A percentile compares a stretch with the other conserved stretches of the same genome.
Evolutionary conservation across 306 rosid species (phyloP).

Genomic region (Glycine soja): DNA sequence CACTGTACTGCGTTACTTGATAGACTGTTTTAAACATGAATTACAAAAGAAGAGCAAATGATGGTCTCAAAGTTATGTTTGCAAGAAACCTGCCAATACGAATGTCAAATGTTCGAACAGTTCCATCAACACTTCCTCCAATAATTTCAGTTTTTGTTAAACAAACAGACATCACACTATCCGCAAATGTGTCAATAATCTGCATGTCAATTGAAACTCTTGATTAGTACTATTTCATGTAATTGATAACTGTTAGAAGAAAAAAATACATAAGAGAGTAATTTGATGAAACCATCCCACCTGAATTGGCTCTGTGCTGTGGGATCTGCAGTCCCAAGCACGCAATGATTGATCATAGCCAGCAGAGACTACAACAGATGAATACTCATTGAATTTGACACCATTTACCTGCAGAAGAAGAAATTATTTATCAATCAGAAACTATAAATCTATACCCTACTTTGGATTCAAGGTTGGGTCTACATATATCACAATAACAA

Average conservation of each 20-base stretch:
- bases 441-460: background rate
- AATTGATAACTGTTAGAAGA: background rate
- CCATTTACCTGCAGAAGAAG: constrained; percentile 67
- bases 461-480: too few species aligned
- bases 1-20: background rate
- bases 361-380: constrained; percentile 86
- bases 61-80: background rate
- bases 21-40: background rate
- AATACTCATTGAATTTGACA: constrained; percentile 80
- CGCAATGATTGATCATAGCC: constrained; percentile 94
- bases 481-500: too few species aligned
- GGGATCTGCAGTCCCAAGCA: constrained; percentile 96
- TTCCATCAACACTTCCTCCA: constrained; percentile 97
- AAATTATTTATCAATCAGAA: constrained; percentile 7
- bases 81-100: constrained; percentile 78
- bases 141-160: constrained; percentile 84
- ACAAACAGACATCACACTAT: constrained; percentile 91
- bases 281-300: constrained; percentile 46
- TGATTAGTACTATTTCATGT: constrained; percentile 7
- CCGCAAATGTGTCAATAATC: constrained; percentile 84
- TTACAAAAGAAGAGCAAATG: background rate
- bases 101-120: constrained; percentile 87
- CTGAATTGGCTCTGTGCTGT: constrained; percentile 88
- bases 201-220: constrained; percentile 54
- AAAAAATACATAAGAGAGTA: background rate